Evolutionary conservation across 177 flowering plant genomes (phyloP).

Genomic region (Vitis hybrid): DNA sequence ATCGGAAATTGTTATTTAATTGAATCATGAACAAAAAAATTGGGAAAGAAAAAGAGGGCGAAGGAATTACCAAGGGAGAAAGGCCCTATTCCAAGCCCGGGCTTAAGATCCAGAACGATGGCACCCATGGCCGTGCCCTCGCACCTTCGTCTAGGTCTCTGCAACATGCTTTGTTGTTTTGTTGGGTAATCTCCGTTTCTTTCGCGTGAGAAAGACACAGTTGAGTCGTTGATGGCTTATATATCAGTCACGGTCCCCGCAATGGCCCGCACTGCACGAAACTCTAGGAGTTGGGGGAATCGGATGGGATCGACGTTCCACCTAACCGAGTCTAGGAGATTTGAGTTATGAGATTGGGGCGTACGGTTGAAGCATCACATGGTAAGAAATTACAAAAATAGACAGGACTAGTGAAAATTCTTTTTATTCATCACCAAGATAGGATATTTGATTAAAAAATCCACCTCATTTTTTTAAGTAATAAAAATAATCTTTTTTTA

Average conservation of each 20-base stretch:
- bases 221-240: not conserved
- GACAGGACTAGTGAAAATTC: too few species aligned
- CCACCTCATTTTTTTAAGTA: too few species aligned
- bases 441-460: too few species aligned
- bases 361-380: too few species aligned
- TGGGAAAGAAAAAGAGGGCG: not conserved
- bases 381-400: too few species aligned
- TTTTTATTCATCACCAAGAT: too few species aligned
- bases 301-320: too few species aligned
- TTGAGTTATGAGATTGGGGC: too few species aligned
- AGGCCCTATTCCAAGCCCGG: slow-evolving; percentile 84
- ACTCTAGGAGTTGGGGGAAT: too few species aligned
- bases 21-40: not conserved
- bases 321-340: too few species aligned
- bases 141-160: slow-evolving; percentile 78
- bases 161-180: slow-evolving; percentile 28
- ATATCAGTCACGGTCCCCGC: not conserved
- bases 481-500: too few species aligned
- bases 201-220: slow-evolving; percentile 3
- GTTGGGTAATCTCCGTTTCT: slow-evolving; percentile 4
- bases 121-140: slow-evolving; percentile 99
- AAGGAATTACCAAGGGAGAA: slow-evolving; percentile 66
- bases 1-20: not conserved
- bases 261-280: too few species aligned
- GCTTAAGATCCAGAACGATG: slow-evolving; percentile 86